These are phyloP conservation scores for carrot (Daucus carota) DNA, from an alignment of 129 eudicot genomes.

Conservation along the genomic window DH1_v3.0 NC_030387.2:33427501-33428000, in stretches of 20 bases:
- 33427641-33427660: neutral
- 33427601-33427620: no score
- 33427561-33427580: no score
- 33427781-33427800: conserved; percentile 57
- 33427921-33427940: neutral
- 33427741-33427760: conserved; percentile 53
- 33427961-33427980: neutral
- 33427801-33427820: conserved; percentile 45
- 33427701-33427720: conserved; percentile 76
- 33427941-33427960: neutral
- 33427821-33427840: conserved; percentile 12
- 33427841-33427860: neutral
- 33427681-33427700: conserved; percentile 74
- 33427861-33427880: neutral
- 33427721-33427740: conserved; percentile 79
- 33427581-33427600: no score
- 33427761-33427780: conserved; percentile 54
- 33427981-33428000: neutral
- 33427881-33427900: neutral
- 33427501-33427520: conserved; percentile 50
- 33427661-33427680: conserved; percentile 36
- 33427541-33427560: no score
- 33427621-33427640: no score
- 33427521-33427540: conserved; percentile 79
- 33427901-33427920: neutral